These are phyloP conservation scores for Melampsora abietis-canadensis DNA, from an alignment of 1,284 basidiomycete genomes.

Conservation along the genomic window DNA sequence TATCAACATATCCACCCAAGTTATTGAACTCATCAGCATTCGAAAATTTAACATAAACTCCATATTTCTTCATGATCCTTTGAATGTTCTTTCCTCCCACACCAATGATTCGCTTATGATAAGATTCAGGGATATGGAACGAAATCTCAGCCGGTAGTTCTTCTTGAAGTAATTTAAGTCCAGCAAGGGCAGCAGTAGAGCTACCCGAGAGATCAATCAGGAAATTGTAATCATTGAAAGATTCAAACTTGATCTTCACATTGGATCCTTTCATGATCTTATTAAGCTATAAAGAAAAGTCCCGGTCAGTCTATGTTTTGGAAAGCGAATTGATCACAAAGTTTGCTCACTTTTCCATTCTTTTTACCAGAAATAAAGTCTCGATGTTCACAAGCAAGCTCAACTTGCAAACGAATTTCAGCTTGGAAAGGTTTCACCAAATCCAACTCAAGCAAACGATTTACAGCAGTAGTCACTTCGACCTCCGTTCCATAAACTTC, in stretches of 20 bases:
- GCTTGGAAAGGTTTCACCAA: constrained; percentile 75
- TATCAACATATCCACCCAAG: constrained; percentile 90
- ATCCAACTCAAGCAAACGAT: constrained; percentile 58
- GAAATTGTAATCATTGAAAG: constrained; percentile 98
- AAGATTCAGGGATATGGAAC: constrained; percentile 96
- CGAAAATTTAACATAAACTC: constrained; percentile 98
- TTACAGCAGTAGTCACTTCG: constrained; percentile 81
- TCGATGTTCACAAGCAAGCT: constrained; percentile 93
- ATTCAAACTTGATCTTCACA: constrained; percentile 98
- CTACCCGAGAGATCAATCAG: constrained; percentile 75
- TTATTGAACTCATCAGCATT: constrained; percentile 96
- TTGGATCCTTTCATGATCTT: constrained; percentile 95
- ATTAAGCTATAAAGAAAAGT: constrained; percentile 60
- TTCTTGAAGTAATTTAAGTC: constrained; percentile 84
- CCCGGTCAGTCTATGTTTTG: not conserved
- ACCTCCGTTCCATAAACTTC: constrained; percentile 94
- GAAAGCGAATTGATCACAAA: no score
- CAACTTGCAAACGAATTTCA: constrained; percentile 97
- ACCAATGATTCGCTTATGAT: constrained; percentile 98
- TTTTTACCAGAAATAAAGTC: constrained; percentile 98
- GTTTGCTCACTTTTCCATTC: constrained; percentile 71
- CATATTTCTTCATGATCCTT: constrained; percentile 98
- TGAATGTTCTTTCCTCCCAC: constrained; percentile 98
- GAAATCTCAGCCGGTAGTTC: constrained; percentile 98
- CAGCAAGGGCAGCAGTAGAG: constrained; percentile 77